Conservation (phyloP, 1,139 yeast genomes). For the Saccharomyces hybrid region DNA sequence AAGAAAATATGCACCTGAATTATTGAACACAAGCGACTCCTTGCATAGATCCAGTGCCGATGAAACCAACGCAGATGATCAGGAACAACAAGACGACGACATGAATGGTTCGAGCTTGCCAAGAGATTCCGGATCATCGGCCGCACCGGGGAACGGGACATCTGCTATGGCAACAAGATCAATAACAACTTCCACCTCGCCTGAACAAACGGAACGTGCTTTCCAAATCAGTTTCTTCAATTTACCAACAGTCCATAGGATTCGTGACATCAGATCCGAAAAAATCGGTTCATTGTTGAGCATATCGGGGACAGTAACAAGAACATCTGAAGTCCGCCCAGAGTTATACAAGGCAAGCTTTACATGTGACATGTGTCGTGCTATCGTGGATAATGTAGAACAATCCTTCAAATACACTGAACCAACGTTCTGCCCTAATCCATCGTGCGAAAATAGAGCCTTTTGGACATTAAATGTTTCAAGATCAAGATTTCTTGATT, state of each 20-base stretch:
- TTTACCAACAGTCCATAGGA: constrained; percentile 72
- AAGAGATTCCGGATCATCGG: constrained; percentile 7
- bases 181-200: constrained; percentile 19
- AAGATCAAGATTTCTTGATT: constrained; percentile 84
- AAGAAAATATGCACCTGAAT: constrained; percentile 66
- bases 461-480: constrained; percentile 78
- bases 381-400: constrained; percentile 81
- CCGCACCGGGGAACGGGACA: constrained; percentile 15
- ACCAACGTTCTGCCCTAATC: constrained; percentile 85
- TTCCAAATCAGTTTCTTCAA: constrained; percentile 89
- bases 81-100: constrained; percentile 3
- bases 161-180: constrained; percentile 25
- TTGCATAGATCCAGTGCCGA: constrained; percentile 24
- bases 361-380: constrained; percentile 82
- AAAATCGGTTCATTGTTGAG: constrained; percentile 79
- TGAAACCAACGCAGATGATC: no score
- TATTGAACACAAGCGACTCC: constrained; percentile 32
- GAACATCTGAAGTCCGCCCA: constrained; percentile 96
- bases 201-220: constrained; percentile 50
- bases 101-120: constrained; percentile 1
- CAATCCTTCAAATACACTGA: constrained; percentile 92
- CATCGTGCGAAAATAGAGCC: constrained; percentile 79
- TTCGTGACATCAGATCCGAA: constrained; percentile 85
- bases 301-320: constrained; percentile 90
- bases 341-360: constrained; percentile 83